Conservation (phyloP, 2,329 filamentous ascomycete species). For the Exophiala sp. region DNA sequence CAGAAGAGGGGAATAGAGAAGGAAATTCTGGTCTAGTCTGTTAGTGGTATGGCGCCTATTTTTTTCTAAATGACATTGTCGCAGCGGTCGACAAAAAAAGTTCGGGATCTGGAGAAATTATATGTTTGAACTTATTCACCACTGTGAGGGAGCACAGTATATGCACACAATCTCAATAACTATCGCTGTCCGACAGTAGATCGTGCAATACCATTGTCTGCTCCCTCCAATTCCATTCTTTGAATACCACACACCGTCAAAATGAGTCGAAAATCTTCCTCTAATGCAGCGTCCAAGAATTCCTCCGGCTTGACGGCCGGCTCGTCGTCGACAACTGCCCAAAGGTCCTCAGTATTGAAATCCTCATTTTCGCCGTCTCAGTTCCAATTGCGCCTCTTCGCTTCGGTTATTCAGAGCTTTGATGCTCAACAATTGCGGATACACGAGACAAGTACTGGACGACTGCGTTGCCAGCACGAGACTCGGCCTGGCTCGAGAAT, state of each 20-base stretch:
- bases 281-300: slow-evolving; percentile 42
- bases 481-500: slow-evolving; percentile 45
- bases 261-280: slow-evolving; percentile 47
- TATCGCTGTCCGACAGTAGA: neutral
- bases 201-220: slow-evolving; percentile 7
- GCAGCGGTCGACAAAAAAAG: no score
- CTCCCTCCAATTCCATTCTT: slow-evolving; percentile 2
- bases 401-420: slow-evolving; percentile 52
- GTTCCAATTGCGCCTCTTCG: slow-evolving; percentile 51
- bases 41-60: no score
- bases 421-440: slow-evolving; percentile 52
- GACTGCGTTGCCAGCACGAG: slow-evolving; percentile 50
- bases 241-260: slow-evolving; percentile 19
- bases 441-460: slow-evolving; percentile 49
- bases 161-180: no score
- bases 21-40: no score
- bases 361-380: slow-evolving; percentile 50
- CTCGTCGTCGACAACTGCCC: slow-evolving; percentile 33
- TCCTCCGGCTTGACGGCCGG: slow-evolving; percentile 42
- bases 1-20: no score
- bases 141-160: no score
- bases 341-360: slow-evolving; percentile 47
- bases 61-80: no score
- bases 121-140: no score
- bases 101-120: no score